A percentile compares a stretch with the other conserved stretches of the same genome.
Evolutionary conservation across 2,329 filamentous ascomycete species (phyloP).

Genomic region (Metarhizium anisopliae): DNA sequence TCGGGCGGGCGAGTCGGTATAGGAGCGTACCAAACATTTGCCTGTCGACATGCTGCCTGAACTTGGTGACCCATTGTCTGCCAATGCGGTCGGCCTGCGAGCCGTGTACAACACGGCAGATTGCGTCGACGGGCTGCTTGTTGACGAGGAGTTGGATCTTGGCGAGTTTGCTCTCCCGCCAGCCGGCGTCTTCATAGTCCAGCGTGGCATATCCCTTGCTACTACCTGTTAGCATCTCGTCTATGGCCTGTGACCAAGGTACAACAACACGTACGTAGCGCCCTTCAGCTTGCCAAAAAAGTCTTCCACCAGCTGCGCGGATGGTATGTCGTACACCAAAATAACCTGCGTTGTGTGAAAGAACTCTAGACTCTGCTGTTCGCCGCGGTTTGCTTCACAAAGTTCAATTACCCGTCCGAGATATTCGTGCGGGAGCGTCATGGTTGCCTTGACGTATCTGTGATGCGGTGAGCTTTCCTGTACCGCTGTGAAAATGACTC

Average conservation of each 20-base stretch:
- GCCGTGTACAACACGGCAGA: constrained; percentile 78
- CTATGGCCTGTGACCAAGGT: not conserved
- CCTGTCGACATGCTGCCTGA: constrained; percentile 91
- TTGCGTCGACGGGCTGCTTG: constrained; percentile 85
- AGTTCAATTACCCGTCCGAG: constrained; percentile 91
- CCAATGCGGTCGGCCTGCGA: constrained; percentile 76
- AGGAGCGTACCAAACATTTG: constrained; percentile 67
- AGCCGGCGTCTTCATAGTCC: constrained; percentile 94
- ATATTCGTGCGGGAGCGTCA: constrained; percentile 90
- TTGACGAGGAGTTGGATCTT: constrained; percentile 94
- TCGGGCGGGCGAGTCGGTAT: not conserved
- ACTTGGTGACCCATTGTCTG: constrained; percentile 83
- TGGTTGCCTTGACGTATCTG: constrained; percentile 66
- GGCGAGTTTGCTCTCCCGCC: constrained; percentile 67
- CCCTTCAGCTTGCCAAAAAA: constrained; percentile 96
- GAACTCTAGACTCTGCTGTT: constrained; percentile 81
- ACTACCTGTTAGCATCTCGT: not conserved
- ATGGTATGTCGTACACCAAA: constrained; percentile 80
- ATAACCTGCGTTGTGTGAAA: constrained; percentile 92
- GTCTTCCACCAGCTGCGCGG: constrained; percentile 88
- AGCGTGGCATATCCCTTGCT: constrained; percentile 87
- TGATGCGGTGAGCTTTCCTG: not conserved
- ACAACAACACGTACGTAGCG: constrained; percentile 43
- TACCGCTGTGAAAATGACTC: not conserved
- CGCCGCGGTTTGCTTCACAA: constrained; percentile 81